phyloP scores from a whole-genome alignment of 768 basidiomycete species.

The Collybiopsis confluens region DNA sequence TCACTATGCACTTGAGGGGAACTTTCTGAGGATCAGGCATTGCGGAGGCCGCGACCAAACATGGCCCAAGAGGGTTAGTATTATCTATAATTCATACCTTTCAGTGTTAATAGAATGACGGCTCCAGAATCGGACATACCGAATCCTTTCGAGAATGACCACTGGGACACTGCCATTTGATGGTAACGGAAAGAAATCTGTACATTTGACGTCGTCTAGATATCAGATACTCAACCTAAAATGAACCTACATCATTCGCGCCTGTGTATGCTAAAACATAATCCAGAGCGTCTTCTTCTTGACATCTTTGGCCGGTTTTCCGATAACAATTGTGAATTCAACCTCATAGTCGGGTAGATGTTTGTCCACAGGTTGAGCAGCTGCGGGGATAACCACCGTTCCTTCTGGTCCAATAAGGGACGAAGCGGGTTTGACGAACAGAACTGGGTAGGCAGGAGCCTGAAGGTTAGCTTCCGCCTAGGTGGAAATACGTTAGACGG shows the following conservation, averaged over 20 bases:
- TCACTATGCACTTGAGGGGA: conserved; percentile 58
- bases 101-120: too few relatives aligned
- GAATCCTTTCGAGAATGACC: conserved; percentile 86
- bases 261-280: conserved; percentile 83
- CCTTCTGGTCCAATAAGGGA: conserved; percentile 70
- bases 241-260: conserved; percentile 59
- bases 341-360: conserved; percentile 82
- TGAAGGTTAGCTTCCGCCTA: conserved; percentile 66
- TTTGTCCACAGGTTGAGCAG: conserved; percentile 63
- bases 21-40: conserved; percentile 67
- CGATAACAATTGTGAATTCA: conserved; percentile 79
- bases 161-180: conserved; percentile 78
- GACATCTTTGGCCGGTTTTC: conserved; percentile 77
- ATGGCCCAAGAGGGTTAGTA: conserved; percentile 77
- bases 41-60: conserved; percentile 60
- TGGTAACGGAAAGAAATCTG: conserved; percentile 81
- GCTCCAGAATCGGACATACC: conserved; percentile 36
- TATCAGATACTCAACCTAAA: conserved; percentile 11
- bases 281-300: conserved; percentile 75
- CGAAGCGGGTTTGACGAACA: conserved; percentile 77
- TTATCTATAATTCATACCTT: conserved; percentile 55
- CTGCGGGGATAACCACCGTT: conserved; percentile 59
- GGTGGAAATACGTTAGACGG: conserved; percentile 3
- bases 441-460: conserved; percentile 59
- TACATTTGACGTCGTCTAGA: not conserved